Evolutionary conservation across 768 basidiomycete genomes (phyloP), one percentile per base, ranked within the genome.

Genomic region (Peribolospora kevripleyi): DNA sequence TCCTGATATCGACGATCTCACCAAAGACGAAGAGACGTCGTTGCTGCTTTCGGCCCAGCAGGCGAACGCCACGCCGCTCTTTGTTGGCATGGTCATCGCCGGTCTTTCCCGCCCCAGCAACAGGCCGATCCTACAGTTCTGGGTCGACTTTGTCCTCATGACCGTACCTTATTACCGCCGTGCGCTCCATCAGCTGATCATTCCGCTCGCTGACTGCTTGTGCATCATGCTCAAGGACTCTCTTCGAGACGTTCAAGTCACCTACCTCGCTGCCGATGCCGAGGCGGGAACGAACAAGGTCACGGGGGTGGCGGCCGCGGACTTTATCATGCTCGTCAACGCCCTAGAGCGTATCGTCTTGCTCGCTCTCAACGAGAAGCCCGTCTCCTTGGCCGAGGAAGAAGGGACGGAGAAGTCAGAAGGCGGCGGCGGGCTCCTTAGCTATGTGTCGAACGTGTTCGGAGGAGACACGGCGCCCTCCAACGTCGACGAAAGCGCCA

Each of bases 71-170:
- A 51, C 53, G 8, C 75, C 82, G 0, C 73, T 86, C 47, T 68
- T 93, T 38, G 73, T 81, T 0, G 82, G 82, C 60, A 79, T 81
- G 0, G 70, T 95, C 25, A 71, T 81, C 13, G 84, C 91, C 63
- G 91, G 84, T 3, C 77, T 97, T 50, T 70, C 79, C 8, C 65
- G 71, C 4, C 69, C 73, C 7, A 67, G 74, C 40, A 93, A 91
- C 67, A 76, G 80, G 39, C 74, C 85, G 1, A 75, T 91, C 37
- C 66, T 91, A 40, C 90, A 93, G 63, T 85, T 93, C 61, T 97
- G 91, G 91, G 73, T 97, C 38, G 91, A 97, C 65, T 97, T 98
- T 65, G 74, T 95, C 57, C 74, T 91, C 54, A 84, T 84, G 79
- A 84, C 86, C 1, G 70, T 90, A 13, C 80, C 85, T 4, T 84